Conservation (phyloP, 495 filamentous ascomycete species). For the Daldinia decipiens region DNA sequence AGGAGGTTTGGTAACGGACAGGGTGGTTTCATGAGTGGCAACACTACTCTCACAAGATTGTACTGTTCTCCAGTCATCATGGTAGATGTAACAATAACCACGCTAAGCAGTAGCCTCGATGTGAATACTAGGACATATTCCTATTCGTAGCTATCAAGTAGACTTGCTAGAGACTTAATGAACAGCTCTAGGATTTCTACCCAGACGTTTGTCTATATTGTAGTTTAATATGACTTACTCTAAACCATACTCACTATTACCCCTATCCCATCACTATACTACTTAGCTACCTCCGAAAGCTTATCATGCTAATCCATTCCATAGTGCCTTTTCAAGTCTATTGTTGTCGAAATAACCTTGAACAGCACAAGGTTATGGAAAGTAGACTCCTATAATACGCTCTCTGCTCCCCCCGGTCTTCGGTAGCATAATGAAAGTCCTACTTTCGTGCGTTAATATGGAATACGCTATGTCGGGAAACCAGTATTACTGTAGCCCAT, state of each 20-base stretch:
- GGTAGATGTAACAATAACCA: not conserved
- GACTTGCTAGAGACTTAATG: not conserved
- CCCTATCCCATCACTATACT: not conserved
- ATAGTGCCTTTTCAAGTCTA: not conserved
- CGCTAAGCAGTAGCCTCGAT: not conserved
- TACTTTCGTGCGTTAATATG: not conserved
- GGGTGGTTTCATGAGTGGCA: not conserved
- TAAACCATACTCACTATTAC: not conserved
- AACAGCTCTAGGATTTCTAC: not conserved
- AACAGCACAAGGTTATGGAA: not conserved
- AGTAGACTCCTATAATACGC: not conserved
- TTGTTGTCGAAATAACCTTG: not conserved
- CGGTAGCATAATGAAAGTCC: too few species aligned
- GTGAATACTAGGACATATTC: conserved; percentile 1
- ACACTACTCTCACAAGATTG: not conserved
- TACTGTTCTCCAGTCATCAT: not conserved
- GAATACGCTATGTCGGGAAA: not conserved
- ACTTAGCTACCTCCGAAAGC: too few species aligned
- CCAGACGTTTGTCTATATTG: not conserved
- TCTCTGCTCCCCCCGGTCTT: too few species aligned
- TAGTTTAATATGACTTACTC: not conserved
- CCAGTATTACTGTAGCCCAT: not conserved
- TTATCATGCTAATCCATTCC: not conserved
- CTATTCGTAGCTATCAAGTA: not conserved
- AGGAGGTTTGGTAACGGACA: conserved; percentile 57